phyloP scores from a whole-genome alignment of 345 rosid species.

The Pugionium cornutum region DNA sequence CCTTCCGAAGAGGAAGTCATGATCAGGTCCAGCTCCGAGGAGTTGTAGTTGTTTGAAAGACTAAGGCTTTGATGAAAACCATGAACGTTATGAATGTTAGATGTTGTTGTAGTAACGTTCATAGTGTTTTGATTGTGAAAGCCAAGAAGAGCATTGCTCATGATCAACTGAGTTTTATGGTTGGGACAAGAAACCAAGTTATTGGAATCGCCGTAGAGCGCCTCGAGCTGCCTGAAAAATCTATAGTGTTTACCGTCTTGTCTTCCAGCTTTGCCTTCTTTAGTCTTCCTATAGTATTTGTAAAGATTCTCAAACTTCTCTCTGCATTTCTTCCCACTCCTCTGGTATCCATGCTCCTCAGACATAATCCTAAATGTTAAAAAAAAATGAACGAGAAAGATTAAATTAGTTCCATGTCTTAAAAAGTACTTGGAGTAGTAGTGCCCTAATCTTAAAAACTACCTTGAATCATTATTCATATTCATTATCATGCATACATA shows the following conservation, averaged over 20 bases:
- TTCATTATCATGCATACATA: neutral
- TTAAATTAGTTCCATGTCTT: too few relatives aligned
- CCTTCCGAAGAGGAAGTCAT: slow-evolving; percentile 54
- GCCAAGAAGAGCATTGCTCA: slow-evolving; percentile 31
- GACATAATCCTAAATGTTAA: slow-evolving; percentile 61
- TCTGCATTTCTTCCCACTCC: slow-evolving; percentile 93
- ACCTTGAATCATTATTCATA: too few relatives aligned
- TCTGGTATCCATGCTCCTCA: slow-evolving; percentile 84
- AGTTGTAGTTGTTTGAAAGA: slow-evolving; percentile 49
- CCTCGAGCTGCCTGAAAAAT: slow-evolving; percentile 89
- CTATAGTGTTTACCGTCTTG: slow-evolving; percentile 95
- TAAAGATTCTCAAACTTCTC: slow-evolving; percentile 92
- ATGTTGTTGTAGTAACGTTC: neutral
- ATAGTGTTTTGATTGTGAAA: slow-evolving; percentile 29
- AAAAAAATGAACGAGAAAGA: neutral
- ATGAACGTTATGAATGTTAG: neutral
- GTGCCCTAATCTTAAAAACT: neutral
- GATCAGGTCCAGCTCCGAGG: slow-evolving; percentile 49
- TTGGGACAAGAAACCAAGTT: slow-evolving; percentile 34
- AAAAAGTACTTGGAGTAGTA: too few relatives aligned
- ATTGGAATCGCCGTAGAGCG: slow-evolving; percentile 69
- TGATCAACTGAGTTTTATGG: slow-evolving; percentile 38
- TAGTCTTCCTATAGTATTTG: slow-evolving; percentile 90
- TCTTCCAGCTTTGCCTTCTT: slow-evolving; percentile 82
- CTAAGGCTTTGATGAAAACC: slow-evolving; percentile 55